phyloP scores from a whole-genome alignment of 441 rosid species.

The Gossypium trilobum region DNA sequence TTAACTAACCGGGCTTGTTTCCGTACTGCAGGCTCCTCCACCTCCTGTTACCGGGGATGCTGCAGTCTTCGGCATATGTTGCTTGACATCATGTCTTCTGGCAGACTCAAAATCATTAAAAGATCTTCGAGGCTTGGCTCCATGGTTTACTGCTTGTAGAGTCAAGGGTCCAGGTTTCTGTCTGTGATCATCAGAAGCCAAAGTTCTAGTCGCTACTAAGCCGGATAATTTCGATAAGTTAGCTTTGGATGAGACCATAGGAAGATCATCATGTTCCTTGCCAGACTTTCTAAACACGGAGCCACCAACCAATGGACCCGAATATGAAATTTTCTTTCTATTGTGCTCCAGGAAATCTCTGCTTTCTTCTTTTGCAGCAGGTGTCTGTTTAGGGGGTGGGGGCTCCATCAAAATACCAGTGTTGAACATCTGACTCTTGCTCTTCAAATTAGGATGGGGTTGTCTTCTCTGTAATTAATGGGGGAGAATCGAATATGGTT shows the following conservation, averaged over 20 bases:
- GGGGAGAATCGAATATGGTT: not conserved
- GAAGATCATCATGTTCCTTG: constrained; percentile 36
- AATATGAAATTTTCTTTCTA: constrained; percentile 44
- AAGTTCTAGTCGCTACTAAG: constrained; percentile 42
- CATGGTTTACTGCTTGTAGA: constrained; percentile 26
- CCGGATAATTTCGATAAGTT: constrained; percentile 41
- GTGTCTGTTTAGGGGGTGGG: constrained; percentile 24
- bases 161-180: constrained; percentile 27
- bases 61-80: constrained; percentile 18
- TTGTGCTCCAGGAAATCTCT: constrained; percentile 33
- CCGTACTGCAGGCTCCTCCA: constrained; percentile 21
- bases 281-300: constrained; percentile 33
- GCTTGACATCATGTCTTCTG: constrained; percentile 24
- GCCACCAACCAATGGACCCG: constrained; percentile 62
- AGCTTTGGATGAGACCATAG: constrained; percentile 25
- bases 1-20: constrained; percentile 32
- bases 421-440: constrained; percentile 36
- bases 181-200: constrained; percentile 24
- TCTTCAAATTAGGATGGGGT: constrained; percentile 29
- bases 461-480: constrained; percentile 40
- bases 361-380: constrained; percentile 33
- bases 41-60: constrained; percentile 25
- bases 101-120: constrained; percentile 25
- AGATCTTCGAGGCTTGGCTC: constrained; percentile 25
- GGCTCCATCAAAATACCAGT: constrained; percentile 31